A percentile compares a stretch with the other conserved stretches of the same genome.
Evolutionary conservation across 2,329 filamentous ascomycete species (phyloP).

Genomic region (Aciculosporium take): DNA sequence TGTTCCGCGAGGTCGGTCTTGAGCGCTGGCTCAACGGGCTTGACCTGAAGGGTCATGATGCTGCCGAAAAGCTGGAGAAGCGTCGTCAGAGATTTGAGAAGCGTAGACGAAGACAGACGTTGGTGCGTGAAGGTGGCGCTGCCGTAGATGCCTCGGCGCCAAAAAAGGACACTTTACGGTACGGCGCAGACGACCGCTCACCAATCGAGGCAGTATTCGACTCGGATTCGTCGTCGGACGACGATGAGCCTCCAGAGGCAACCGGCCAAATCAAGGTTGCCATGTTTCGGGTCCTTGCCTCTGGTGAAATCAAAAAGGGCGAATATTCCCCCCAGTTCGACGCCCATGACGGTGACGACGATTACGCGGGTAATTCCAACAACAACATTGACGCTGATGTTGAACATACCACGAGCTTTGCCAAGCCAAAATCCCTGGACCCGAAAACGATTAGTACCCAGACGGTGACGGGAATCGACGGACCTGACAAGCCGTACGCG

Average conservation of each 20-base stretch:
- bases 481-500: constrained; percentile 89
- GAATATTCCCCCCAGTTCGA: constrained; percentile 98
- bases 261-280: constrained; percentile 97
- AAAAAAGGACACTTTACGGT: constrained; percentile 52
- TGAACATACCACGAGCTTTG: constrained; percentile 95
- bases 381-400: constrained; percentile 63
- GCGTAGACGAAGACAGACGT: constrained; percentile 50
- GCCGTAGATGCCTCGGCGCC: constrained; percentile 23
- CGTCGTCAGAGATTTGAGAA: constrained; percentile 67
- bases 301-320: constrained; percentile 92
- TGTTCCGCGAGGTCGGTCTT: constrained; percentile 91
- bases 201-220: constrained; percentile 56
- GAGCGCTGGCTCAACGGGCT: constrained; percentile 94
- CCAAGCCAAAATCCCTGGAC: constrained; percentile 88
- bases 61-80: constrained; percentile 78
- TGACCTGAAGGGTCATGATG: constrained; percentile 86
- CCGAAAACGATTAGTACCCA: constrained; percentile 97
- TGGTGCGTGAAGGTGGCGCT: constrained; percentile 20
- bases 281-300: constrained; percentile 87
- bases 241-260: constrained; percentile 84
- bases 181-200: constrained; percentile 61
- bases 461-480: constrained; percentile 96
- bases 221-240: constrained; percentile 61
- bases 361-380: constrained; percentile 37
- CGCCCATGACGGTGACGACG: constrained; percentile 87